Conservation (phyloP, 2,329 filamentous ascomycete species). For the Cadophora sp. region DNA sequence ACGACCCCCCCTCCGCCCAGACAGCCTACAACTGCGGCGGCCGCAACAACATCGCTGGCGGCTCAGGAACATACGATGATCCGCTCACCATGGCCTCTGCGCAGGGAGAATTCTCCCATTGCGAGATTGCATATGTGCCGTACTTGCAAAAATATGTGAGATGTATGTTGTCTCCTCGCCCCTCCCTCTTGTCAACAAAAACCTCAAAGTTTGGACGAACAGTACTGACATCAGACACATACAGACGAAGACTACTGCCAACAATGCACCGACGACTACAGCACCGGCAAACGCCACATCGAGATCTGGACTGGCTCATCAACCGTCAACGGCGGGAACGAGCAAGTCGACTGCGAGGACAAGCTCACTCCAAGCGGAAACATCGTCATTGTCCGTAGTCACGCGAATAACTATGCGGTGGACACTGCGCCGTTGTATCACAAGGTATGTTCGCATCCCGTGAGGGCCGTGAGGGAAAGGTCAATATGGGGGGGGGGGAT, state of each 20-base stretch:
- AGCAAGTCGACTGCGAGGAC: conserved; percentile 48
- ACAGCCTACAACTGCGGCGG: conserved; percentile 48
- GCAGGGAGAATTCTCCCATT: conserved; percentile 48
- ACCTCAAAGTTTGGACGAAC: no score
- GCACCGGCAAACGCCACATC: conserved; percentile 40
- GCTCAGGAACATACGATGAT: conserved; percentile 50
- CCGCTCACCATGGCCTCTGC: conserved; percentile 53
- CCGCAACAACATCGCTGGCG: conserved; percentile 47
- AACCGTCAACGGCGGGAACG: conserved; percentile 41
- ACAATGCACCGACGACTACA: conserved; percentile 24
- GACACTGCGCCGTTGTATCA: conserved; percentile 6
- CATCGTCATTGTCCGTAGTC: conserved; percentile 42
- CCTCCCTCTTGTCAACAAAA: background rate
- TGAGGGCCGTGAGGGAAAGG: no score
- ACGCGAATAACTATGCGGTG: background rate
- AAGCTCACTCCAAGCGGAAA: conserved; percentile 42
- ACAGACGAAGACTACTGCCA: conserved; percentile 12
- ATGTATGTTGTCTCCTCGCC: background rate
- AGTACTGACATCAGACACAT: no score
- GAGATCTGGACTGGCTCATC: conserved; percentile 50
- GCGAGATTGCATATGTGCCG: conserved; percentile 54
- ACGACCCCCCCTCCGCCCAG: conserved; percentile 46
- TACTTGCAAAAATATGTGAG: conserved; percentile 52
- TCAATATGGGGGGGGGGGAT: no score
- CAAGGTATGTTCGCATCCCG: background rate